Evolutionary conservation across 2,329 filamentous ascomycete species (phyloP).

Genomic region (Sporothrix pallida): DNA sequence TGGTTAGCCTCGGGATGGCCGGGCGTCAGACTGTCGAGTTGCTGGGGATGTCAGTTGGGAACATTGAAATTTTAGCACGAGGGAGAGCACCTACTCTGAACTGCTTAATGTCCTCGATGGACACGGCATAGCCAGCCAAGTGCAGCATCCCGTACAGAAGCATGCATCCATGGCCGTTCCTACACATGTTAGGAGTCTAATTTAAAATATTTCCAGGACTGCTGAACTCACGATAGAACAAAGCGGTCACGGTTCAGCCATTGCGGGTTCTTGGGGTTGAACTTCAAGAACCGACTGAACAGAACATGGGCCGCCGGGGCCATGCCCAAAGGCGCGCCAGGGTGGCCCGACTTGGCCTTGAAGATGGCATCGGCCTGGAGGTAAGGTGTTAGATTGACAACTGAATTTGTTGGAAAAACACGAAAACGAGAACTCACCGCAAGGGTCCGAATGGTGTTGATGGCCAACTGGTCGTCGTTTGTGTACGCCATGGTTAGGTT

Average conservation of each 20-base stretch:
- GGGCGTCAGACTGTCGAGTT: conserved; percentile 76
- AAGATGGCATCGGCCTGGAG: conserved; percentile 93
- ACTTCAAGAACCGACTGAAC: conserved; percentile 98
- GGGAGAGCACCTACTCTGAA: conserved; percentile 83
- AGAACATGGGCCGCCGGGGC: conserved; percentile 95
- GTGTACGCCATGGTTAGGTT: conserved; percentile 79
- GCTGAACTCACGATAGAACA: conserved; percentile 98
- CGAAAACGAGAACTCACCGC: conserved; percentile 70
- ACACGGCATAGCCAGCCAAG: conserved; percentile 87
- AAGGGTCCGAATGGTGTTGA: conserved; percentile 97
- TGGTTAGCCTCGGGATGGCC: conserved; percentile 97
- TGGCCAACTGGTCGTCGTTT: conserved; percentile 85
- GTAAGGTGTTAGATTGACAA: not conserved
- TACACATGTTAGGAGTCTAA: conserved; percentile 46
- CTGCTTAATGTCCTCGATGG: conserved; percentile 88
- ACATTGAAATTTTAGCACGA: not conserved
- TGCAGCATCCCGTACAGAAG: conserved; percentile 98
- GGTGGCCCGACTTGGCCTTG: conserved; percentile 96
- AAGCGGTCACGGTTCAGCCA: conserved; percentile 99
- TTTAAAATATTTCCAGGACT: too few relatives aligned
- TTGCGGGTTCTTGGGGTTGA: conserved; percentile 98
- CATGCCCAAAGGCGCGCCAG: conserved; percentile 96
- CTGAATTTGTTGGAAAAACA: conserved; percentile 25
- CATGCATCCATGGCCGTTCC: conserved; percentile 99
- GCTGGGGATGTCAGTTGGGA: conserved; percentile 43